These are phyloP conservation scores for Fusarium brevicatenulatum DNA, from an alignment of 2,329 filamentous ascomycete species.

Conservation along the genomic window DNA sequence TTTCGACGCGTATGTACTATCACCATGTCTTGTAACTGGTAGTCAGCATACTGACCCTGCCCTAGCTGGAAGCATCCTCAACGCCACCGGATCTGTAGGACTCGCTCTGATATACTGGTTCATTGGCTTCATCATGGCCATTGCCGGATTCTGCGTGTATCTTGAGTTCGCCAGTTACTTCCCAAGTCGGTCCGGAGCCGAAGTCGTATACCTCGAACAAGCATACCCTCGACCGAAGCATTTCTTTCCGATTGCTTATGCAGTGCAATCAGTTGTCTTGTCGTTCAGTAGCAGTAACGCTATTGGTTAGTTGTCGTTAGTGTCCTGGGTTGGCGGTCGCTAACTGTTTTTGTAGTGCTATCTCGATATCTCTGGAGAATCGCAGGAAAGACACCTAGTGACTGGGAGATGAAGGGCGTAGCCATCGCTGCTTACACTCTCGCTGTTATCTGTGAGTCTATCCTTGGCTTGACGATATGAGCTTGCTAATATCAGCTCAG, in stretches of 20 bases:
- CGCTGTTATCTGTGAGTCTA: slow-evolving; percentile 47
- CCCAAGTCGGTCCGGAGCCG: slow-evolving; percentile 71
- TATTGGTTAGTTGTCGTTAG: slow-evolving; percentile 52
- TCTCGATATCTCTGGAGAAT: slow-evolving; percentile 72
- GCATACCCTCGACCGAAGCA: slow-evolving; percentile 72
- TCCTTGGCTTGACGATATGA: too few species aligned
- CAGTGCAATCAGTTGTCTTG: slow-evolving; percentile 69
- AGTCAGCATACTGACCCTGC: background rate
- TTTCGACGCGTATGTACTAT: slow-evolving; percentile 66
- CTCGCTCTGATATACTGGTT: slow-evolving; percentile 72
- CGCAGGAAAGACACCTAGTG: slow-evolving; percentile 58
- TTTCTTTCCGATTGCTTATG: slow-evolving; percentile 72
- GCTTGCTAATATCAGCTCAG: slow-evolving; percentile 39
- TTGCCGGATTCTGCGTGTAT: slow-evolving; percentile 66
- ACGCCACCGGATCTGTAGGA: slow-evolving; percentile 69
- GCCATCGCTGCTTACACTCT: slow-evolving; percentile 71
- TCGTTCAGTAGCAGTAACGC: slow-evolving; percentile 75
- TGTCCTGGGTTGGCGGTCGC: too few species aligned
- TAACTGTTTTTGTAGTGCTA: too few species aligned
- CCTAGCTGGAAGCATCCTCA: slow-evolving; percentile 58
- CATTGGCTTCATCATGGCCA: slow-evolving; percentile 68
- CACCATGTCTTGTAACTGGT: too few species aligned
- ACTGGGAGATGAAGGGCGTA: slow-evolving; percentile 74
- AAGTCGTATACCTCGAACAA: slow-evolving; percentile 76
- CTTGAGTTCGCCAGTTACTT: slow-evolving; percentile 73